Evolutionary conservation across 192 early-diverging fungal genomes (phyloP).

Genomic region (Dimargaris xerosporica): DNA sequence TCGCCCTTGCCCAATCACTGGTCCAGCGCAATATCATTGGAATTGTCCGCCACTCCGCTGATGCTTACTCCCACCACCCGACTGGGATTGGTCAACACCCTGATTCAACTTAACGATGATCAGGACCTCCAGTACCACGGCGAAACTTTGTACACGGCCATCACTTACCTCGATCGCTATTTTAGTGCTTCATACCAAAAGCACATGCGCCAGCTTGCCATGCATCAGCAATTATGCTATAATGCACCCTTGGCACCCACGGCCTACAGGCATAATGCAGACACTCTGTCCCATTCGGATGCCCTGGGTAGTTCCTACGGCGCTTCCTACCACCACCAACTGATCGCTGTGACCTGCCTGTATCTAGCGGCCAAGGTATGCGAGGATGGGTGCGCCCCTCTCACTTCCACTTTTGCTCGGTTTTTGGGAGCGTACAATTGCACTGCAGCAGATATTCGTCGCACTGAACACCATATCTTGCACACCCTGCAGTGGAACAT

Average conservation of each 20-base stretch:
- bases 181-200: neutral
- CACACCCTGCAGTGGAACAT: slow-evolving; percentile 1
- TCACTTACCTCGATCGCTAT: slow-evolving; percentile 4
- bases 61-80: neutral
- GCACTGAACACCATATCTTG: neutral
- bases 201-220: neutral
- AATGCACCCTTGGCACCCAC: neutral
- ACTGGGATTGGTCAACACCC: neutral
- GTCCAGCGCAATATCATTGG: too few species aligned
- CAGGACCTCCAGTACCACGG: slow-evolving; percentile 2
- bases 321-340: slow-evolving; percentile 4
- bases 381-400: neutral
- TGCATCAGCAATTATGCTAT: neutral
- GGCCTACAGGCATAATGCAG: neutral
- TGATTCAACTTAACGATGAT: slow-evolving; percentile 6
- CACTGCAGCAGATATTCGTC: neutral
- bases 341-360: slow-evolving; percentile 2
- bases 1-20: too few species aligned
- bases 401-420: slow-evolving; percentile 4
- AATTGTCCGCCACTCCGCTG: too few species aligned
- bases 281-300: neutral
- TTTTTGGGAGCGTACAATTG: slow-evolving; percentile 8
- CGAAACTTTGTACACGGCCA: slow-evolving; percentile 8
- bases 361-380: slow-evolving; percentile 8
- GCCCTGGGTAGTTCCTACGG: slow-evolving; percentile 2